Evolutionary conservation across 2,329 filamentous ascomycete genomes (phyloP).

Genomic region (Penicillium sclerotigenum): DNA sequence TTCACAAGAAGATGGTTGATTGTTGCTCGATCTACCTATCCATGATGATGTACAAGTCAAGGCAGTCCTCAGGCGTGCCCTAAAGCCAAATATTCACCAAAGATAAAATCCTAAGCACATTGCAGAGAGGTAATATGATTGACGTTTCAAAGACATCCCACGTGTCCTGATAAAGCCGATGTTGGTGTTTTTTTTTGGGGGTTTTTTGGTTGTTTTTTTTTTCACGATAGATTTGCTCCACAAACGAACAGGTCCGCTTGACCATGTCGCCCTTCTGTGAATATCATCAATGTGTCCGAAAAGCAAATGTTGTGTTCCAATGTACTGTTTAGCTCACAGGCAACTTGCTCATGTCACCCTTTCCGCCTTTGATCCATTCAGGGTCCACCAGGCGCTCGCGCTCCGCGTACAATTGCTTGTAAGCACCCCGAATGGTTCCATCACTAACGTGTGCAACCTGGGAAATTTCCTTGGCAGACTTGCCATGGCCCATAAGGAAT

Average conservation of each 20-base stretch:
- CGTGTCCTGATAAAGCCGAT: neutral
- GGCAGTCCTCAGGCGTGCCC: neutral
- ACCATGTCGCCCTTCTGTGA: neutral
- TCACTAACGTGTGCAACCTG: slow-evolving; percentile 85
- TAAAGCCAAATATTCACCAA: neutral
- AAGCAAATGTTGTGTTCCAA: neutral
- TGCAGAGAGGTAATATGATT: neutral
- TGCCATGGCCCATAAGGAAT: slow-evolving; percentile 74
- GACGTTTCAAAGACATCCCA: neutral
- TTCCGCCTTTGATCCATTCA: slow-evolving; percentile 70
- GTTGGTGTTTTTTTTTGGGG: neutral
- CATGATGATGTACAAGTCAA: neutral
- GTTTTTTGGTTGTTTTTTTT: neutral
- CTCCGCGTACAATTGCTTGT: slow-evolving; percentile 78
- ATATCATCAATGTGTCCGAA: neutral
- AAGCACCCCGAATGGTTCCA: slow-evolving; percentile 92
- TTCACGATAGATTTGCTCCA: neutral
- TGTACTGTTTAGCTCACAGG: slow-evolving; percentile 48
- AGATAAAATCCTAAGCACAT: slow-evolving; percentile 4
- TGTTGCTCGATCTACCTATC: neutral
- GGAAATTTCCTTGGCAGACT: slow-evolving; percentile 82
- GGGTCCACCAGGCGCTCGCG: slow-evolving; percentile 71
- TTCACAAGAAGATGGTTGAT: neutral
- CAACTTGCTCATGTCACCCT: slow-evolving; percentile 68
- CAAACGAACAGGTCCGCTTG: neutral